phyloP scores from a whole-genome alignment of 2,329 filamentous ascomycete genomes.

The Colletotrichum navitas region DNA sequence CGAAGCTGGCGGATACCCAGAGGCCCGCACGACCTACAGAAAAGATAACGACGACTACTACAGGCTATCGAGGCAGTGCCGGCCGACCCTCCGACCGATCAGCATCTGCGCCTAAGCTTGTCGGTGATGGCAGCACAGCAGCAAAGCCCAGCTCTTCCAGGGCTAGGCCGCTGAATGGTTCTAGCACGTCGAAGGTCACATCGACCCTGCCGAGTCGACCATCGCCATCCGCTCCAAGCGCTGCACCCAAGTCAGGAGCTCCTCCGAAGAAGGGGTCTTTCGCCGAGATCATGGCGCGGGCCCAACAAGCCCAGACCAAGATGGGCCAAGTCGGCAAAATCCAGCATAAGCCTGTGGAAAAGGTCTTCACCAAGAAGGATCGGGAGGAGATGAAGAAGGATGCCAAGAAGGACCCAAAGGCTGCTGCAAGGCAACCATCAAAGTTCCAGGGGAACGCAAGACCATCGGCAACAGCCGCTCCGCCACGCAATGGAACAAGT shows the following conservation, averaged over 20 bases:
- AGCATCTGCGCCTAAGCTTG: slow-evolving; percentile 30
- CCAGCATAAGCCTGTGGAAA: slow-evolving; percentile 80
- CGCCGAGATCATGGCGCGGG: slow-evolving; percentile 79
- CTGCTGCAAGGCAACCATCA: slow-evolving; percentile 14
- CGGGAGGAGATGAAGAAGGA: slow-evolving; percentile 62
- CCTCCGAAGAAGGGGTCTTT: slow-evolving; percentile 80
- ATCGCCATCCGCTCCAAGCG: slow-evolving; percentile 57
- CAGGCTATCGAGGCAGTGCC: slow-evolving; percentile 41
- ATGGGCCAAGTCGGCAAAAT: slow-evolving; percentile 77
- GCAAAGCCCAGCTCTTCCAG: slow-evolving; percentile 28
- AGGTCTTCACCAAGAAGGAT: slow-evolving; percentile 68
- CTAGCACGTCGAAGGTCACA: slow-evolving; percentile 3
- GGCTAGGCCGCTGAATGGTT: slow-evolving; percentile 28
- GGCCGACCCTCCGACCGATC: slow-evolving; percentile 35
- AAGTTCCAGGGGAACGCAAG: slow-evolving; percentile 35
- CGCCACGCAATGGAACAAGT: slow-evolving; percentile 30
- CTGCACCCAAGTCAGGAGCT: slow-evolving; percentile 54
- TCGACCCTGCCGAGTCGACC: slow-evolving; percentile 29
- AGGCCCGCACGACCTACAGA: slow-evolving; percentile 41
- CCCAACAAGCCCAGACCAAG: slow-evolving; percentile 72
- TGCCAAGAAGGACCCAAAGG: slow-evolving; percentile 46
- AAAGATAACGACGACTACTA: slow-evolving; percentile 20
- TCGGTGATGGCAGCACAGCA: slow-evolving; percentile 26
- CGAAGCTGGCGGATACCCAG: slow-evolving; percentile 46
- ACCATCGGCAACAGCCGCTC: slow-evolving; percentile 15